Evolutionary conservation across 2,329 filamentous ascomycete species (phyloP).

Genomic region (Apiospora sp.): DNA sequence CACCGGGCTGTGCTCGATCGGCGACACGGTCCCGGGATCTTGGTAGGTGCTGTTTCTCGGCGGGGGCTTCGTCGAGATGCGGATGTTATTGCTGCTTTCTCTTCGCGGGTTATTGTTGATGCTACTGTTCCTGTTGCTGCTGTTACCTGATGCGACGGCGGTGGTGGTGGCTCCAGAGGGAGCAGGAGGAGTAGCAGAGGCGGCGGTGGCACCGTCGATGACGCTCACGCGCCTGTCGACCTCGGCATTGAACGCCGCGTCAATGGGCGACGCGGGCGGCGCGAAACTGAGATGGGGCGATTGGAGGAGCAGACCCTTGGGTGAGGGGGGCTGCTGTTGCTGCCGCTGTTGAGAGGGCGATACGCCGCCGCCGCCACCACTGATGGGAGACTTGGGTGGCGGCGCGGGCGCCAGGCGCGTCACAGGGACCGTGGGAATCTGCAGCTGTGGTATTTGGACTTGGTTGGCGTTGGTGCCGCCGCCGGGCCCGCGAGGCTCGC

Average conservation of each 20-base stretch:
- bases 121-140: background rate
- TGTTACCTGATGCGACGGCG: background rate
- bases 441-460: background rate
- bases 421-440: slow-evolving; percentile 27
- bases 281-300: slow-evolving; percentile 35
- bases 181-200: background rate
- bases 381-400: slow-evolving; percentile 16
- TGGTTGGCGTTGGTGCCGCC: background rate
- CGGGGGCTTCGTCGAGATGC: background rate
- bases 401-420: slow-evolving; percentile 27
- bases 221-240: slow-evolving; percentile 26
- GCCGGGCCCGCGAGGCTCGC: slow-evolving; percentile 11
- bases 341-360: background rate
- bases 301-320: slow-evolving; percentile 29
- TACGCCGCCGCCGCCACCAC: slow-evolving; percentile 22
- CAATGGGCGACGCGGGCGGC: slow-evolving; percentile 37
- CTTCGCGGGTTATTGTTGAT: background rate
- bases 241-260: slow-evolving; percentile 34
- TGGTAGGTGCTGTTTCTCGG: background rate
- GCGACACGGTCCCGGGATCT: background rate
- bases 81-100: background rate
- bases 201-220: background rate
- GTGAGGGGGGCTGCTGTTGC: slow-evolving; percentile 22
- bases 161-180: too few relatives aligned
- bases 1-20: background rate